Conservation (phyloP, 345 rosid genomes). For the Populus davidiana region DNA sequence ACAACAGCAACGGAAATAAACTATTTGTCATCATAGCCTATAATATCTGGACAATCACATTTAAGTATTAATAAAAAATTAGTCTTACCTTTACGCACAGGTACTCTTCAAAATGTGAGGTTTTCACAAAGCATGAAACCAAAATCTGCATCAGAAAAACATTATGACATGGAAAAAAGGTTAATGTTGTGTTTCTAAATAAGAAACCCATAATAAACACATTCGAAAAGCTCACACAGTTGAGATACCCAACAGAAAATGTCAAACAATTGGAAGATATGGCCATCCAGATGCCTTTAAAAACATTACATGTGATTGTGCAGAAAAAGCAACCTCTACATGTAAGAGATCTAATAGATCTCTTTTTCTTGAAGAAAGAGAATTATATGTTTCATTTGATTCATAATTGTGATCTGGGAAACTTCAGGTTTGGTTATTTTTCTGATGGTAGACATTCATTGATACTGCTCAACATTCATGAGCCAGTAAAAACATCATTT, state of each 20-base stretch:
- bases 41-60: constrained; percentile 8
- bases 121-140: constrained; percentile 87
- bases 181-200: neutral
- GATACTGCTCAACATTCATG: neutral
- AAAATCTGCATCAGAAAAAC: constrained; percentile 54
- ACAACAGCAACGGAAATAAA: neutral
- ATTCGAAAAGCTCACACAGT: neutral
- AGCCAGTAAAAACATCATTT: neutral
- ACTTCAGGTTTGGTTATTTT: neutral
- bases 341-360: neutral
- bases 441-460: neutral
- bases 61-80: neutral
- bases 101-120: constrained; percentile 83
- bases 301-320: neutral
- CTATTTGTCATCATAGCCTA: neutral
- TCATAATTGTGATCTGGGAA: neutral
- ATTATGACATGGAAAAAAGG: constrained; percentile 13
- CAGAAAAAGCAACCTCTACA: neutral
- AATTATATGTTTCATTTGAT: neutral
- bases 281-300: neutral
- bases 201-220: neutral
- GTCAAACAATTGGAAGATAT: neutral
- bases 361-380: neutral
- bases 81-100: constrained; percentile 71
- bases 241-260: neutral